Percentiles rank a stretch among this genome's conserved stretches.
Conservation (phyloP, 495 filamentous ascomycete species). For the Aspergillus ellipticus region DNA sequence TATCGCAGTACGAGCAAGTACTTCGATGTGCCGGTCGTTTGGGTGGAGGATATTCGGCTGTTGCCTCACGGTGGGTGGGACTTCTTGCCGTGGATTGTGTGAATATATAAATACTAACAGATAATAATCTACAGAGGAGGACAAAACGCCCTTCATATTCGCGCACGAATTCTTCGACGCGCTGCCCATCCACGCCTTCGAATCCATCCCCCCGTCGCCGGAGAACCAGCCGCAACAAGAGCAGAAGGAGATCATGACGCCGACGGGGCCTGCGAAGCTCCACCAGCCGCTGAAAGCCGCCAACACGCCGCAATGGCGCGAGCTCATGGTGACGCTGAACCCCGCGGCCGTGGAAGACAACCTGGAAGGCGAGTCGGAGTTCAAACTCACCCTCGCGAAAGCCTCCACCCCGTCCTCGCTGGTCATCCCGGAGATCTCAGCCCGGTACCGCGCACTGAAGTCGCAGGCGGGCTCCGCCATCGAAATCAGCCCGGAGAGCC, state of each 20-base stretch:
- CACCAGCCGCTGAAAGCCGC: slow-evolving; percentile 42
- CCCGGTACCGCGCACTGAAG: slow-evolving; percentile 73
- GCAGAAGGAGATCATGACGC: slow-evolving; percentile 43
- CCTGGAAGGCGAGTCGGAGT: slow-evolving; percentile 58
- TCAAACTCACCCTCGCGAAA: slow-evolving; percentile 74
- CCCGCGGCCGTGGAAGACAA: slow-evolving; percentile 51
- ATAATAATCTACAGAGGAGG: slow-evolving; percentile 33
- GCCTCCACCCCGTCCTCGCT: slow-evolving; percentile 73
- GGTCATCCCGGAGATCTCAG: slow-evolving; percentile 79
- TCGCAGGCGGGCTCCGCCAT: slow-evolving; percentile 61
- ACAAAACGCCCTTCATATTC: slow-evolving; percentile 84
- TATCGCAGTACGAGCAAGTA: slow-evolving; percentile 75
- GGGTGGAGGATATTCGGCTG: slow-evolving; percentile 84
- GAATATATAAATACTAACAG: background rate
- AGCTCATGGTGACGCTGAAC: slow-evolving; percentile 72
- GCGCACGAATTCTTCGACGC: slow-evolving; percentile 99
- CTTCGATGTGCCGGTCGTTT: slow-evolving; percentile 65
- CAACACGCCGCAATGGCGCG: slow-evolving; percentile 71
- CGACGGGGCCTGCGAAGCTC: slow-evolving; percentile 42
- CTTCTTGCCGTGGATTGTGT: background rate
- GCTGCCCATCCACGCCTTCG: slow-evolving; percentile 95
- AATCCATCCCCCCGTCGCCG: slow-evolving; percentile 54
- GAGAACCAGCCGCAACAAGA: slow-evolving; percentile 28
- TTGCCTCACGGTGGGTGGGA: slow-evolving; percentile 61
- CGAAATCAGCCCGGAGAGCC: slow-evolving; percentile 83